A percentile compares a stretch with the other conserved stretches of the same genome.
Evolutionary conservation across 163 green algal species (phyloP).

Genomic region (Scenedesmus sp.): DNA sequence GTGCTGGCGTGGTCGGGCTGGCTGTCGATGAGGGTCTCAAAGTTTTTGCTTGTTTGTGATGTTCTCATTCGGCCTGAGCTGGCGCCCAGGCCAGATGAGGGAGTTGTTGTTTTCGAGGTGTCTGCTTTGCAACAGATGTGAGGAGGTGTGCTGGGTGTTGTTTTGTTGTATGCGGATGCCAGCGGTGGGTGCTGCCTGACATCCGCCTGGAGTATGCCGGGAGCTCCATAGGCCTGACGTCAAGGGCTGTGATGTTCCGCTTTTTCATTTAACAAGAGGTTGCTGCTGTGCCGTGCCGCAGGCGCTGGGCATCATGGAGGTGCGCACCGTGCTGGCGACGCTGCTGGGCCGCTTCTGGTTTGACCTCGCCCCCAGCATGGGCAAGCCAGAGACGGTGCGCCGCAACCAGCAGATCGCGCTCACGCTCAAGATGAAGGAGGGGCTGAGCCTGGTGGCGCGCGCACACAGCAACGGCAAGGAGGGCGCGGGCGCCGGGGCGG

Average conservation of each 20-base stretch:
- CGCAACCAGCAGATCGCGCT: constrained; percentile 61
- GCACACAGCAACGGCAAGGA: constrained; percentile 47
- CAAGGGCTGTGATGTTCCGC: not conserved
- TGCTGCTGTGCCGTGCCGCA: constrained; percentile 20
- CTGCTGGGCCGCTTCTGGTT: constrained; percentile 61
- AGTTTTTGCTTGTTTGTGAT: too few relatives aligned
- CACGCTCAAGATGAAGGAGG: constrained; percentile 71
- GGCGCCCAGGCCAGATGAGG: too few relatives aligned
- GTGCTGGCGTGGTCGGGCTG: too few relatives aligned
- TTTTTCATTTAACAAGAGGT: not conserved
- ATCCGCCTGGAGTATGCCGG: too few relatives aligned
- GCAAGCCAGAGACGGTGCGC: constrained; percentile 39
- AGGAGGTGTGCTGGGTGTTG: too few relatives aligned
- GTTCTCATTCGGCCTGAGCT: too few relatives aligned
- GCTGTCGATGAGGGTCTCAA: too few relatives aligned
- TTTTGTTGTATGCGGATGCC: too few relatives aligned
- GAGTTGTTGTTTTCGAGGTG: too few relatives aligned
- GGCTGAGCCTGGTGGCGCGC: constrained; percentile 55
- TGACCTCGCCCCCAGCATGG: constrained; percentile 53
- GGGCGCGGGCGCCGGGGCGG: not conserved
- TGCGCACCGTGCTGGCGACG: constrained; percentile 64
- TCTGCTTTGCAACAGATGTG: too few relatives aligned
- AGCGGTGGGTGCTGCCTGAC: too few relatives aligned
- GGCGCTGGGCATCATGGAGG: constrained; percentile 68
- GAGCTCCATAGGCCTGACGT: too few relatives aligned